These are phyloP conservation scores for Escovopsis sp. DNA, from an alignment of 2,329 filamentous ascomycete genomes.

Conservation along the genomic window DNA sequence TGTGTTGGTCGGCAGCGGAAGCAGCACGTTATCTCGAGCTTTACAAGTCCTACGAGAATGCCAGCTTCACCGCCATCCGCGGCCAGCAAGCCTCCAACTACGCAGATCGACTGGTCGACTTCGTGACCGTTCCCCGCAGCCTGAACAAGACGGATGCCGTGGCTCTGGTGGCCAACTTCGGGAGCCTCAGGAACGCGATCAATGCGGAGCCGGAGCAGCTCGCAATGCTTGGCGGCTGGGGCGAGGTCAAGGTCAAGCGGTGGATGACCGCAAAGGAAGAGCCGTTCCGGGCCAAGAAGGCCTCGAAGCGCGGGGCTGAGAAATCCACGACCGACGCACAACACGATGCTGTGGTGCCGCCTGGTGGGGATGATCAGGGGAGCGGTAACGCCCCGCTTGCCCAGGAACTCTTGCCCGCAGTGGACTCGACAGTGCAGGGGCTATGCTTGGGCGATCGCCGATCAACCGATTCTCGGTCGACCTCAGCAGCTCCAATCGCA, in stretches of 20 bases:
- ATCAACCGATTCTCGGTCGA: too few relatives aligned
- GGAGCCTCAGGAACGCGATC: slow-evolving; percentile 69
- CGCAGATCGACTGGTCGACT: slow-evolving; percentile 75
- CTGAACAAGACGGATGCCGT: slow-evolving; percentile 94
- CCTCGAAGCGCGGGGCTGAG: slow-evolving; percentile 32
- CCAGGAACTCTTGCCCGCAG: too few relatives aligned
- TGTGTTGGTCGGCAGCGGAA: slow-evolving; percentile 91
- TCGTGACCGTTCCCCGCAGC: slow-evolving; percentile 75
- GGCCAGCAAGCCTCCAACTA: slow-evolving; percentile 75
- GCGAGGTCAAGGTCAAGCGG: slow-evolving; percentile 80
- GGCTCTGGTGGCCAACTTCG: slow-evolving; percentile 80
- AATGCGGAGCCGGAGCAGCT: slow-evolving; percentile 83
- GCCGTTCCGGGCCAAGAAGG: slow-evolving; percentile 63
- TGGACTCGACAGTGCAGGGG: too few relatives aligned
- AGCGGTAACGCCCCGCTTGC: slow-evolving; percentile 3
- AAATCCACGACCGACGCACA: slow-evolving; percentile 5
- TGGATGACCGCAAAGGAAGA: slow-evolving; percentile 75
- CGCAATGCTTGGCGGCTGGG: slow-evolving; percentile 76
- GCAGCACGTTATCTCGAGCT: slow-evolving; percentile 86
- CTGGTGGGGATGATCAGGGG: slow-evolving; percentile 1
- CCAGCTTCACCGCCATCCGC: slow-evolving; percentile 63
- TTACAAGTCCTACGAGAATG: slow-evolving; percentile 89
- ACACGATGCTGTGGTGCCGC: slow-evolving; percentile 2
- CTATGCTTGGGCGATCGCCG: too few relatives aligned
- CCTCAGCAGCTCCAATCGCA: too few relatives aligned